phyloP scores from a whole-genome alignment of 2,329 filamentous ascomycete species.

The Herpotrichia juniperi region DNA sequence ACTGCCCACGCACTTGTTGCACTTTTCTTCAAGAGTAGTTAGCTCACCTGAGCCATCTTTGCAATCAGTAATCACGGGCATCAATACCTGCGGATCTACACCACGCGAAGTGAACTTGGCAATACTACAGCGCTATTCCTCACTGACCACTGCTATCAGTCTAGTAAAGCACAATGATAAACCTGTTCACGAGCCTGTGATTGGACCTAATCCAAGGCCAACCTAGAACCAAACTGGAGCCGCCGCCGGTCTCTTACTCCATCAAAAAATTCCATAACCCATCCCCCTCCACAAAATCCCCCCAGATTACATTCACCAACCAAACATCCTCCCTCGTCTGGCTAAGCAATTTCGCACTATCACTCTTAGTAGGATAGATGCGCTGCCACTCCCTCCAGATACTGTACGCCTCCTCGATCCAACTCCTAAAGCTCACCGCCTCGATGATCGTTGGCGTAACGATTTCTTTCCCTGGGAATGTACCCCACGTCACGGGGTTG shows the following conservation, averaged over 20 bases:
- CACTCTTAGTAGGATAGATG: constrained; percentile 78
- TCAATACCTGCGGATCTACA: too few species aligned
- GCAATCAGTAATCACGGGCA: too few species aligned
- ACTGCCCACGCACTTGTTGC: too few species aligned
- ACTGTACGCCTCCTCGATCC: constrained; percentile 93
- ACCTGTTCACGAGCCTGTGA: too few species aligned
- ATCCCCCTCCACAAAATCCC: constrained; percentile 73
- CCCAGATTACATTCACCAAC: constrained; percentile 90
- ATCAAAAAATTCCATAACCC: constrained; percentile 73
- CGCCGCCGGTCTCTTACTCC: constrained; percentile 7
- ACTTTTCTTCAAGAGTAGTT: too few species aligned
- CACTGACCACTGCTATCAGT: too few species aligned
- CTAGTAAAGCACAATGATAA: too few species aligned
- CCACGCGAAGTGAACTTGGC: too few species aligned
- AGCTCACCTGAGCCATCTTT: too few species aligned
- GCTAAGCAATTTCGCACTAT: constrained; percentile 74
- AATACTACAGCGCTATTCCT: too few species aligned
- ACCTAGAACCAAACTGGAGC: background rate
- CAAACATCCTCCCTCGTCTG: constrained; percentile 73
- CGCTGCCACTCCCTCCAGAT: constrained; percentile 95
- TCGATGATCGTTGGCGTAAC: constrained; percentile 96
- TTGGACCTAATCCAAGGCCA: too few species aligned
- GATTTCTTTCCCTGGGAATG: constrained; percentile 95
- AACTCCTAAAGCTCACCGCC: constrained; percentile 89
- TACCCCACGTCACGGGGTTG: constrained; percentile 96